Evolutionary conservation across 2,329 filamentous ascomycete species (phyloP).

Genomic region (Huntiella bhutanensis): DNA sequence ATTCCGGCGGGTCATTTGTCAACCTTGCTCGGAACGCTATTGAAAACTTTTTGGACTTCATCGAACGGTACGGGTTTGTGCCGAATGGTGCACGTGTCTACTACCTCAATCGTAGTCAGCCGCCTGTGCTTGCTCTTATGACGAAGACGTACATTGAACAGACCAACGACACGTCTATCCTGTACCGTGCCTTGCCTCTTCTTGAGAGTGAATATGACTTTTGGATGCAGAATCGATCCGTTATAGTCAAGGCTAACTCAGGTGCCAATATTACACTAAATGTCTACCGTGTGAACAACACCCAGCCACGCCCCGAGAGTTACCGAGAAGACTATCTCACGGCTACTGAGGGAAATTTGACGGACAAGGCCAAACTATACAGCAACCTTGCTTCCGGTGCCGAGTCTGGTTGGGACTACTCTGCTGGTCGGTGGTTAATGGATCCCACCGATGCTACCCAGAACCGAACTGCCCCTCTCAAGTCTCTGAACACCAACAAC

Average conservation of each 20-base stretch:
- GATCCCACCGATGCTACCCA: constrained; percentile 37
- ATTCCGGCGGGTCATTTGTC: constrained; percentile 44
- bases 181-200: constrained; percentile 41
- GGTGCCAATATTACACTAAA: constrained; percentile 33
- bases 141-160: constrained; percentile 43
- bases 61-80: constrained; percentile 45
- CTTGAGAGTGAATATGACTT: constrained; percentile 45
- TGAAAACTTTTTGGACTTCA: constrained; percentile 49
- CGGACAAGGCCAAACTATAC: constrained; percentile 34
- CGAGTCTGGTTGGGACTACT: constrained; percentile 49
- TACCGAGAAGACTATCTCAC: constrained; percentile 47
- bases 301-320: constrained; percentile 46
- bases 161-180: constrained; percentile 39
- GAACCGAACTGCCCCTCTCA: constrained; percentile 45
- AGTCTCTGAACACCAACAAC: constrained; percentile 39
- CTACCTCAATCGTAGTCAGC: constrained; percentile 50
- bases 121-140: constrained; percentile 47
- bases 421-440: constrained; percentile 34
- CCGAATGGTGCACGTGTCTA: constrained; percentile 50
- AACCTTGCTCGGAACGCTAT: constrained; percentile 47
- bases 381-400: constrained; percentile 45
- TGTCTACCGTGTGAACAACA: constrained; percentile 42
- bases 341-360: constrained; percentile 33
- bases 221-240: constrained; percentile 40
- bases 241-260: constrained; percentile 25